Base-by-base conservation (phyloP, 2,329 filamentous ascomycete genomes). In the Fusarium globosum region DNA sequence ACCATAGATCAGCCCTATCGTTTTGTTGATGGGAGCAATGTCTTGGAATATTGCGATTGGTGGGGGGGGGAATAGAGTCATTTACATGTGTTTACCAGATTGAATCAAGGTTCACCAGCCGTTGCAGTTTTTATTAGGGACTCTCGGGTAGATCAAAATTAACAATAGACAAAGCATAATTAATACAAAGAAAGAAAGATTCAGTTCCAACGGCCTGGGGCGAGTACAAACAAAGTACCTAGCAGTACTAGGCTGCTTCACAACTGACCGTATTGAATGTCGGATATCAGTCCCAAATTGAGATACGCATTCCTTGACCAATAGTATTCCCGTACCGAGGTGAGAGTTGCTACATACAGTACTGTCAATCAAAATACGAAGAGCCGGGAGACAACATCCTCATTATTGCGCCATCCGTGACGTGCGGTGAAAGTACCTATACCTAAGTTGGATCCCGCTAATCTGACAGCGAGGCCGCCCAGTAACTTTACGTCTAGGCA, bases 401-500 rank as follows among this genome's bases (percentile, higher is more conserved):
- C 39, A 46, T 52, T 69, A 52, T 64, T 69, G 49, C 60, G 60
- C 66, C 52, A 69, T 58, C 36, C 23, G 59, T 70, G 59, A 69
- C 60, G 51, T 65, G 58, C 30, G 18, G 38, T 30, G n/a, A 20
- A 23, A 39, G 51, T 55, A 43, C 11, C 7, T n/a, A n/a, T 30
- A 30, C 30, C 12, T 14, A 26, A 46, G 43, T 30, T 48, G 45
- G 48, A 35, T 51, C 68, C 48, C 68, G 36, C 48, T 63, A 58
- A 69, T 73, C 69, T 76, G 73, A 62, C 60, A 64, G 71, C 65
- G 73, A 76, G 73, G 73, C 68, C 73, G 71, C 70, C 73, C 43
- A 66, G 38, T 46, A 46, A 39, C 38, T 63, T 35, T 23, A 55
- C 39, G 16, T 35, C 20, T 30, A 30, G 30, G 30, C 12, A 11